Percentiles rank a stretch among this genome's conserved stretches.
Conservation (phyloP, 306 rosid genomes). For the Cucumis cinereus region DNA sequence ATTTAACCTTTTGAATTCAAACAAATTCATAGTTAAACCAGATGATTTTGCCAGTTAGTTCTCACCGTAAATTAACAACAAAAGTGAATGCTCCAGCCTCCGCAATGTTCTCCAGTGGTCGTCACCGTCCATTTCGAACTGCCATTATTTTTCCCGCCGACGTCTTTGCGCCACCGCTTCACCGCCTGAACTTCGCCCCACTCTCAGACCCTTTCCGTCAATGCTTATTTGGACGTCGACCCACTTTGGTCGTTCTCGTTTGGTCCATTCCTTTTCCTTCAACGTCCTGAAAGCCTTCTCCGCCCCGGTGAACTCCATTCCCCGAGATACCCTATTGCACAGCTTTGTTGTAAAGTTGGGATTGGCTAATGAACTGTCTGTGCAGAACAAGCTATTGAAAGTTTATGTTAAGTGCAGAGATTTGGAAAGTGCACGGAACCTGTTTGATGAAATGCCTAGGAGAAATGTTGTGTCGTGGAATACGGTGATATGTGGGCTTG, state of each 20-base stretch:
- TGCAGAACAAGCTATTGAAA: constrained; percentile 40
- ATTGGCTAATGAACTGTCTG: constrained; percentile 25
- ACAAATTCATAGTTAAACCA: too few species aligned
- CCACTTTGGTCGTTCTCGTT: constrained; percentile 21
- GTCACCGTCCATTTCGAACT: constrained; percentile 23
- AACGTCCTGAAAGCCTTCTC: constrained; percentile 48
- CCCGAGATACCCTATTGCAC: constrained; percentile 49
- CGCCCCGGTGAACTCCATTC: constrained; percentile 32
- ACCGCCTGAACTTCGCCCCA: constrained; percentile 9
- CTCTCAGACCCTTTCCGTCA: not conserved
- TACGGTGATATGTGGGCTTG: constrained; percentile 37
- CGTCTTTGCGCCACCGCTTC: not conserved
- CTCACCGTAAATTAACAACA: not conserved
- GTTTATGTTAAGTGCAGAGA: constrained; percentile 34
- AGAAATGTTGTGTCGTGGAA: constrained; percentile 74
- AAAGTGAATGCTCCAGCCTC: not conserved
- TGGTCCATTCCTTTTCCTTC: constrained; percentile 24
- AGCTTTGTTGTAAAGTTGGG: constrained; percentile 47
- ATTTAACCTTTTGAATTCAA: too few species aligned
- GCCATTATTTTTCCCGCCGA: constrained; percentile 22
- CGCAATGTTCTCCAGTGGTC: constrained; percentile 9
- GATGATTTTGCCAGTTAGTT: not conserved
- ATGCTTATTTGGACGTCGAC: constrained; percentile 19
- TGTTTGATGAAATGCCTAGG: constrained; percentile 55
- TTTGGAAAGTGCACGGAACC: constrained; percentile 22